A percentile compares a stretch with the other conserved stretches of the same genome.
Evolutionary conservation across 108 stramenopile genomes (phyloP).

Genomic region (Nitzschia palea): DNA sequence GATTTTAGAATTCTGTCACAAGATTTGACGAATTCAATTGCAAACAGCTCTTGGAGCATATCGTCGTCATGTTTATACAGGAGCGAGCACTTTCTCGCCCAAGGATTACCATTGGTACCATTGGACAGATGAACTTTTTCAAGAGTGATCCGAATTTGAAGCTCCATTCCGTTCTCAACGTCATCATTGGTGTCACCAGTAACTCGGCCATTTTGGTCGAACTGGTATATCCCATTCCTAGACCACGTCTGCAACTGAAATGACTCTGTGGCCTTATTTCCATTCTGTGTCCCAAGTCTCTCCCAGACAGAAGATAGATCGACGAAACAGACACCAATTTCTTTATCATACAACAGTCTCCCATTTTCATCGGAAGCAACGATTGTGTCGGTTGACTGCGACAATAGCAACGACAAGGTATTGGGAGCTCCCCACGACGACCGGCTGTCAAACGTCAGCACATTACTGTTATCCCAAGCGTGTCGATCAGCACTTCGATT

Average conservation of each 20-base stretch:
- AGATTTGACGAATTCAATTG: conserved; percentile 75
- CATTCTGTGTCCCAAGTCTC: not conserved
- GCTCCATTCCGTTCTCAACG: conserved; percentile 36
- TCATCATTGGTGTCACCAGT: not conserved
- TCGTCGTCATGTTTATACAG: conserved; percentile 90
- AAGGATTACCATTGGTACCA: conserved; percentile 7
- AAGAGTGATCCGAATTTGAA: conserved; percentile 56
- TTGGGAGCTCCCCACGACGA: conserved; percentile 83
- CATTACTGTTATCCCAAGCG: conserved; percentile 46
- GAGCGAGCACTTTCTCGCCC: conserved; percentile 57
- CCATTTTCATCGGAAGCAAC: conserved; percentile 8
- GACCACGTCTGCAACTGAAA: not conserved
- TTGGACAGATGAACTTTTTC: conserved; percentile 22
- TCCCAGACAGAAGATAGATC: conserved; percentile 67
- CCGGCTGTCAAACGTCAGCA: conserved; percentile 62
- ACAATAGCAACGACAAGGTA: conserved; percentile 62
- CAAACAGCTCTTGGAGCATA: conserved; percentile 83
- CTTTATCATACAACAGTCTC: conserved; percentile 7
- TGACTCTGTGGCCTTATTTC: not conserved
- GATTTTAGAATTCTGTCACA: conserved; percentile 72
- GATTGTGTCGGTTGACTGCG: conserved; percentile 20
- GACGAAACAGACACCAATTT: conserved; percentile 63
- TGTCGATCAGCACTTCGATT: conserved; percentile 18
- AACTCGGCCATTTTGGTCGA: conserved; percentile 71
- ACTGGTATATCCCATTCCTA: conserved; percentile 9